Conservation (phyloP, 768 basidiomycete species). For the Auriculariales sp. region DNA sequence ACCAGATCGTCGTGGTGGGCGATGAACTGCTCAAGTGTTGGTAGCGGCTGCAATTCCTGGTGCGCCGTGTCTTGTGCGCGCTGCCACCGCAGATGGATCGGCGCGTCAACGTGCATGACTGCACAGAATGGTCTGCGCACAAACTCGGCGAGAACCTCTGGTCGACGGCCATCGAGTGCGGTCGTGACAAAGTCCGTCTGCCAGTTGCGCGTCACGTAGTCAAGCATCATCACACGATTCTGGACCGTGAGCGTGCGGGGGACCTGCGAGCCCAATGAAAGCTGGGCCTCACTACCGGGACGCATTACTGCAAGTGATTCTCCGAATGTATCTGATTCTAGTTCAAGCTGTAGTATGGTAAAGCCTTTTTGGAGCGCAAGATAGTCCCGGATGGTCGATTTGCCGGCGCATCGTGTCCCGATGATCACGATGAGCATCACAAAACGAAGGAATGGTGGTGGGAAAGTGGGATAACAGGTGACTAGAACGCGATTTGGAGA, state of each 20-base stretch:
- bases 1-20: slow-evolving; percentile 46
- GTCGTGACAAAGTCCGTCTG: slow-evolving; percentile 61
- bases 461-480: no score
- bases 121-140: slow-evolving; percentile 82
- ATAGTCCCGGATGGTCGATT: slow-evolving; percentile 36
- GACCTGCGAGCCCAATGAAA: slow-evolving; percentile 4
- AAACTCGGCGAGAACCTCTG: slow-evolving; percentile 49
- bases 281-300: no score
- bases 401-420: slow-evolving; percentile 32
- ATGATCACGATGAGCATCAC: slow-evolving; percentile 20
- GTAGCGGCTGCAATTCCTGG: slow-evolving; percentile 15
- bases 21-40: slow-evolving; percentile 55
- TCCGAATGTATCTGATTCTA: slow-evolving; percentile 9
- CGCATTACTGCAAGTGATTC: no score
- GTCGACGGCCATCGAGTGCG: slow-evolving; percentile 38
- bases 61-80: slow-evolving; percentile 25
- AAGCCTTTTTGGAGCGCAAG: slow-evolving; percentile 46
- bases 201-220: slow-evolving; percentile 75
- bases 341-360: slow-evolving; percentile 27
- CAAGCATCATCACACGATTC: slow-evolving; percentile 40
- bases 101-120: slow-evolving; percentile 72
- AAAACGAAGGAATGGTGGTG: no score
- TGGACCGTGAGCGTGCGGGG: slow-evolving; percentile 22
- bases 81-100: slow-evolving; percentile 50
- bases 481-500: no score